Evolutionary conservation across 208 protist genomes (phyloP).

Genomic region (Leishmania amazonensis): DNA sequence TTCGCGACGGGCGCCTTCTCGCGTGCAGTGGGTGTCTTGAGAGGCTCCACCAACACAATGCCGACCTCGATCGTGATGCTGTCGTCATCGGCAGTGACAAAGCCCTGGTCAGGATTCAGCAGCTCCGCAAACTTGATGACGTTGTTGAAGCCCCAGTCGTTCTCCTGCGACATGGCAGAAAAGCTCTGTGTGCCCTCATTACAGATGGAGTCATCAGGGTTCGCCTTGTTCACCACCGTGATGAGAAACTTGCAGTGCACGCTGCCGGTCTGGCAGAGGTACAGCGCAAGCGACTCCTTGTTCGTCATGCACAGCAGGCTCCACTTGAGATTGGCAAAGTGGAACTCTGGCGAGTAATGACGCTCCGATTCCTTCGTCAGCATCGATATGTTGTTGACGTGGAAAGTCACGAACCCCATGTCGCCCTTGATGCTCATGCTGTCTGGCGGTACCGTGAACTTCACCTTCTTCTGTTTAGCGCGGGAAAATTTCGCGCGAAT

Average conservation of each 20-base stretch:
- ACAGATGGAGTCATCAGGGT: slow-evolving; percentile 87
- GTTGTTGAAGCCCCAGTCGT: slow-evolving; percentile 93
- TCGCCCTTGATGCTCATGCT: slow-evolving; percentile 80
- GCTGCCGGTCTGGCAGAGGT: slow-evolving; percentile 90
- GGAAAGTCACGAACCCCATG: slow-evolving; percentile 92
- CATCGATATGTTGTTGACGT: slow-evolving; percentile 89
- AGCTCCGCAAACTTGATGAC: slow-evolving; percentile 87
- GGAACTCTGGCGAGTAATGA: slow-evolving; percentile 91
- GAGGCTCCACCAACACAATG: slow-evolving; percentile 85
- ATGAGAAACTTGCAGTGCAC: slow-evolving; percentile 94
- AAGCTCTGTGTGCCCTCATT: slow-evolving; percentile 93
- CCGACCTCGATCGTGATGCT: slow-evolving; percentile 91
- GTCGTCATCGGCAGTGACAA: slow-evolving; percentile 69
- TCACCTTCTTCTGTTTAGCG: slow-evolving; percentile 82
- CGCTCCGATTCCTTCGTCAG: slow-evolving; percentile 85
- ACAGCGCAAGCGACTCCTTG: slow-evolving; percentile 87
- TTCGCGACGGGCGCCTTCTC: slow-evolving; percentile 48
- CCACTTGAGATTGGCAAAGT: slow-evolving; percentile 87
- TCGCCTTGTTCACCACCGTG: slow-evolving; percentile 85
- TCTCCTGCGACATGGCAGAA: slow-evolving; percentile 83
- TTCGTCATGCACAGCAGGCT: slow-evolving; percentile 91
- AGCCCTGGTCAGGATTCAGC: slow-evolving; percentile 77
- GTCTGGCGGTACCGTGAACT: slow-evolving; percentile 75
- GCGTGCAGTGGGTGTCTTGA: slow-evolving; percentile 50
- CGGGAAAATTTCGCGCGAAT: slow-evolving; percentile 73